Evolutionary conservation across 805 yeast species (phyloP), one percentile per base, ranked within the genome.

Genomic region (Candida schatavii): DNA sequence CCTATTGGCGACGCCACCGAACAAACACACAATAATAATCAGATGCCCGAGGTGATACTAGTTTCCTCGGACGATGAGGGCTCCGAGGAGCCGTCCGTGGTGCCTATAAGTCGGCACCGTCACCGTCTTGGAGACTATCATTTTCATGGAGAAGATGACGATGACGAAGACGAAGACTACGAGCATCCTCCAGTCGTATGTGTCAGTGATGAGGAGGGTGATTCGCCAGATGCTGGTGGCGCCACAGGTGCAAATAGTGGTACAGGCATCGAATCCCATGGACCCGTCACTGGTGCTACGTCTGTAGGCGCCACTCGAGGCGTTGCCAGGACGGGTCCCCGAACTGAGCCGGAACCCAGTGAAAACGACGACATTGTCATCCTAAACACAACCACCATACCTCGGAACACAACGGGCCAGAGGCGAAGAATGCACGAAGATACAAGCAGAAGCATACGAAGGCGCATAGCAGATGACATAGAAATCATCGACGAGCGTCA

Each of bases 401-500:
- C n/a, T 14, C 9, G 22, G 21, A 33, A 27, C 4, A 15, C 35
- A 31, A 13, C 36, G 21, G 21, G n/a, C 25, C 20, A 4, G 20
- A 33, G 36, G n/a, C 25, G 36, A 10, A 6, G 36, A 26, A 22
- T 5, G 6, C n/a, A 5, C 19, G 7, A 13, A n/a, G 15, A 13
- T 26, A 5, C 21, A 14, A 23, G 23, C 35, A 35, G 46, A 21
- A 39, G 29, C 25, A 22, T 43, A 9, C 31, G 46, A n/a, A 40
- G 47, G 23, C 23, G 52, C 36, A 22, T 25, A 30, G 48, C 42
- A 17, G 54, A 55, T 13, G 62, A 57, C 18, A 43, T 59, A 9
- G 47, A 55, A 44, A 51, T 59, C 17, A 31, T 57, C 13, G 52
- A 56, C 37, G 61, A 56, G 35, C 43, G 59, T 9, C 19, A 22